These are phyloP conservation scores for Colletotrichum sp. DNA, from an alignment of 2,329 filamentous ascomycete species.

Conservation along the genomic window DNA sequence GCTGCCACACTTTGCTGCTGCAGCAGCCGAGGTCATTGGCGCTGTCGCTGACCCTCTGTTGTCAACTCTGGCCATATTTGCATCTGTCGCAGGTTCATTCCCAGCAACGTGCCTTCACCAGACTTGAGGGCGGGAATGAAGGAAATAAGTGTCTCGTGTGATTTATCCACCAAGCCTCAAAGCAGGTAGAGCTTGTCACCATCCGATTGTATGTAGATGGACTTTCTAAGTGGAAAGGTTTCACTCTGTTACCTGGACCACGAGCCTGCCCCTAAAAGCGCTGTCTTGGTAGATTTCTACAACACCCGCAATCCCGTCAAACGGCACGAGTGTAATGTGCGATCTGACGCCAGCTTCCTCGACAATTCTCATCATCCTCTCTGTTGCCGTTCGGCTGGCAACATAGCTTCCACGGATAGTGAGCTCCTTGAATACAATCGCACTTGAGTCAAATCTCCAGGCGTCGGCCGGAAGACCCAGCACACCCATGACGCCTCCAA, in stretches of 20 bases:
- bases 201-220: neutral
- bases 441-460: slow-evolving; percentile 35
- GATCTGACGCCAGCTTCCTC: slow-evolving; percentile 28
- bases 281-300: slow-evolving; percentile 30
- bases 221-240: neutral
- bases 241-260: slow-evolving; percentile 27
- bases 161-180: neutral
- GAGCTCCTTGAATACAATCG: slow-evolving; percentile 34
- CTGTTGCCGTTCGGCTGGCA: slow-evolving; percentile 29
- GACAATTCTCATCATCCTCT: slow-evolving; percentile 35
- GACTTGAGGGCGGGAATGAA: neutral
- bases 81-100: neutral
- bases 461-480: slow-evolving; percentile 33
- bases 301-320: slow-evolving; percentile 30
- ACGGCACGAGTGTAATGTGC: slow-evolving; percentile 29
- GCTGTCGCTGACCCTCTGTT: neutral
- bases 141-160: fast-evolving
- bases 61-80: neutral
- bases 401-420: slow-evolving; percentile 36
- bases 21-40: neutral
- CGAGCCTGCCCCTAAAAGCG: slow-evolving; percentile 32
- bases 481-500: slow-evolving; percentile 32
- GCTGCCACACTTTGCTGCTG: neutral
- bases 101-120: neutral
- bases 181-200: fast-evolving